These are phyloP conservation scores for Aspergillus tamarii DNA, from an alignment of 2,329 filamentous ascomycete species.

Conservation along the genomic window DNA sequence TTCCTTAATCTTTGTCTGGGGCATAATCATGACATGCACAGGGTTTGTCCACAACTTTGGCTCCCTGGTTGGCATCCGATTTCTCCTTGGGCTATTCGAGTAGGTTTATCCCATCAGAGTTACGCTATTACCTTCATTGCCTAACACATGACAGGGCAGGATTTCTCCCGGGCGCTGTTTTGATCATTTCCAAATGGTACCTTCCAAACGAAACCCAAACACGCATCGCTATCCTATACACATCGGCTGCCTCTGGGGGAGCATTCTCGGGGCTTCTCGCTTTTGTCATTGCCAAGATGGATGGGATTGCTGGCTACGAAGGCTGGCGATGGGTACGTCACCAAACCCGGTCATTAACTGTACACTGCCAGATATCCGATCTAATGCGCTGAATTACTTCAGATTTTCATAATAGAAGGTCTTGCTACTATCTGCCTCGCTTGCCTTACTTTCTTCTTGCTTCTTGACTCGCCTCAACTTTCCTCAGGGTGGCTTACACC, in stretches of 20 bases:
- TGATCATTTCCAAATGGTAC: conserved; percentile 81
- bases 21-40: conserved; percentile 21
- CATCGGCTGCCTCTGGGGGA: conserved; percentile 73
- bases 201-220: conserved; percentile 73
- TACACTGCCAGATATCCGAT: background rate
- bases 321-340: conserved; percentile 25
- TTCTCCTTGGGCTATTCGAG: conserved; percentile 32
- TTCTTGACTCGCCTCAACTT: conserved; percentile 44
- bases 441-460: conserved; percentile 30
- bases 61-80: conserved; percentile 17
- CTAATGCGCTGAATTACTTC: conserved; percentile 25
- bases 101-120: background rate
- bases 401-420: conserved; percentile 62
- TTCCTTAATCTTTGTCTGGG: conserved; percentile 34
- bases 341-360: background rate
- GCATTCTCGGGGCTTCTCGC: conserved; percentile 83
- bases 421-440: conserved; percentile 68
- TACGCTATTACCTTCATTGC: background rate
- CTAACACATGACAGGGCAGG: conserved; percentile 24
- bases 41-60: conserved; percentile 23
- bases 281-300: conserved; percentile 81
- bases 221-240: conserved; percentile 76
- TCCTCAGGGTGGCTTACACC: conserved; percentile 41
- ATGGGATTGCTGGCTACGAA: conserved; percentile 54
- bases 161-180: conserved; percentile 71